Percentiles rank a stretch among this genome's conserved stretches.
These are phyloP conservation scores for Aureobasidium uvarum DNA, from an alignment of 2,329 filamentous ascomycete genomes.

Conservation along the genomic window DNA sequence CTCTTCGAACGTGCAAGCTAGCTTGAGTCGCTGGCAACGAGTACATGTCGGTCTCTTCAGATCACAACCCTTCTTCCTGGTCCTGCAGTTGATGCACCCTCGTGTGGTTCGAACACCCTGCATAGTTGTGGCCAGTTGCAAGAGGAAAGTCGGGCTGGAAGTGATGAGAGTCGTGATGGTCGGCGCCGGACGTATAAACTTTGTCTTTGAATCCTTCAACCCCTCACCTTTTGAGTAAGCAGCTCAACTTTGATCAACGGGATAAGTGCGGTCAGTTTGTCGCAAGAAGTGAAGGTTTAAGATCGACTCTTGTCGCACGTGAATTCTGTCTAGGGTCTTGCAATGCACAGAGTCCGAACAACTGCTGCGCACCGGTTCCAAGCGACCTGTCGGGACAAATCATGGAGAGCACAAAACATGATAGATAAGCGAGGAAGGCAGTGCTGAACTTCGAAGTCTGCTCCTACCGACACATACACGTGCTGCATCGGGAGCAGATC, in stretches of 20 bases:
- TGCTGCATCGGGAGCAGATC: background rate
- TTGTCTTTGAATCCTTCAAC: too few species aligned
- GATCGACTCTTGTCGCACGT: too few species aligned
- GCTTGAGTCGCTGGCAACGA: background rate
- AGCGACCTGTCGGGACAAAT: too few species aligned
- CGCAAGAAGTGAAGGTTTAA: too few species aligned
- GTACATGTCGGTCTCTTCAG: background rate
- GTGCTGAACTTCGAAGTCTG: background rate
- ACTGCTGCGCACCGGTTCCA: too few species aligned
- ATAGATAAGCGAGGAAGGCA: background rate
- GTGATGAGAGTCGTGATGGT: too few species aligned
- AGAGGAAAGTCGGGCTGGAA: too few species aligned
- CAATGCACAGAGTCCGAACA: too few species aligned
- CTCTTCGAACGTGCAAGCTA: background rate
- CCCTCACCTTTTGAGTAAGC: too few species aligned
- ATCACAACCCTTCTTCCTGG: conserved; percentile 12
- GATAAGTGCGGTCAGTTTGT: too few species aligned
- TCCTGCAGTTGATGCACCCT: conserved; percentile 4
- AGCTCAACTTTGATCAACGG: too few species aligned
- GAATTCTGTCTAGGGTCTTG: too few species aligned
- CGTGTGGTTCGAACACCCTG: conserved; percentile 2
- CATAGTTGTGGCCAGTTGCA: background rate
- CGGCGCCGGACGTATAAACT: background rate
- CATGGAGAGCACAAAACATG: background rate
- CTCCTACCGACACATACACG: background rate